Base-by-base conservation (phyloP, 2,329 filamentous ascomycete species). In the Grosmannia clavigera region DNA sequence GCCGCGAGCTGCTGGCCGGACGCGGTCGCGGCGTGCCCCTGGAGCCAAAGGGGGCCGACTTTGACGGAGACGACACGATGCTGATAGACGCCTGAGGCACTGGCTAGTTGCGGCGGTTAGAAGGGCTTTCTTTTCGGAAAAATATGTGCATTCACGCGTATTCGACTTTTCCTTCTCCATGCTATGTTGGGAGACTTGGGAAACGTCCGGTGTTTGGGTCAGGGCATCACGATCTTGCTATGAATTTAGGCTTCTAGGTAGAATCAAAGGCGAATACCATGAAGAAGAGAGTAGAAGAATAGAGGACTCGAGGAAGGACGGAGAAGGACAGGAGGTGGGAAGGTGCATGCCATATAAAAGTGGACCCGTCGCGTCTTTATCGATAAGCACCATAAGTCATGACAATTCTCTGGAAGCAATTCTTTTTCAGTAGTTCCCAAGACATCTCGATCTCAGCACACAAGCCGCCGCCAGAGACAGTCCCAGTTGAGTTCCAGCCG, bases 11-110 rank as follows among this genome's bases (percentile, higher is more conserved):
- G 68, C 74, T 97, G 55, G 91, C 90, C 31, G 94, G 94, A 2
- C 81, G 94, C 72, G 92, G 91, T 2, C 81, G 94, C 64, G 92
- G 92, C 46, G 83, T 92, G 6, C 77, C 84, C 29, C 70, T 85
- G 27, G 86, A 89, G 71, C 81, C 73, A 65, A 77, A 74, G 68
- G 80, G 68, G 65, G 75, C 73, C 65, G 76, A 70, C 29, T 75
- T 81, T 66, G 84, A 90, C 66, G 92, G 88, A 11, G 90, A 97
- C 71, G 92, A 97, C 76, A 96, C 91, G 19, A 96, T 96, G 90
- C 78, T 91, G 68, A 81, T 91, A 67, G 85, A 82, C 64, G 75
- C 65, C 64, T 72, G 59, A 66, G 16, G 19, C 14, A 4, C 25
- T 9, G 38, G 46, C 46, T 7, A 3, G 46, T n/a, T 25, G 46